phyloP scores from a whole-genome alignment of 1,139 yeast genomes.

The Debaryomyces sp. region DNA sequence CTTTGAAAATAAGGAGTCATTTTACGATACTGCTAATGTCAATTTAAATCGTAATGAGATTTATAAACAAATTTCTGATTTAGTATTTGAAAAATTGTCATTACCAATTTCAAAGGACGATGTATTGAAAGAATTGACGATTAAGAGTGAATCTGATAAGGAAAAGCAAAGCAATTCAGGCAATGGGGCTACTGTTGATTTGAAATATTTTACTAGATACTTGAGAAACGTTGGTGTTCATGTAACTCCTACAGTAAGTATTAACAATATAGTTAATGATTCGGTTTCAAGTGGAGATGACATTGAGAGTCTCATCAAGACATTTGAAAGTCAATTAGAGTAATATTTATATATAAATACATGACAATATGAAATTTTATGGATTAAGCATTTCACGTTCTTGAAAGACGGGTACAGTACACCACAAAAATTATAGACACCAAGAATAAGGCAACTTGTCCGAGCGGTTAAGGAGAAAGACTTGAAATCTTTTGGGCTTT shows the following conservation, averaged over 20 bases:
- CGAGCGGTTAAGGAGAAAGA: slow-evolving; percentile 63
- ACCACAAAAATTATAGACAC: background rate
- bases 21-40: slow-evolving; percentile 64
- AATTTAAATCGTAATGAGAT: slow-evolving; percentile 59
- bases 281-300: slow-evolving; percentile 43
- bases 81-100: slow-evolving; percentile 43
- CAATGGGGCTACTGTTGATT: slow-evolving; percentile 58
- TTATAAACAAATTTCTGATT: slow-evolving; percentile 54
- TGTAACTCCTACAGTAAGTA: slow-evolving; percentile 78
- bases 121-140: slow-evolving; percentile 35
- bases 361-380: background rate
- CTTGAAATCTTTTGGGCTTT: slow-evolving; percentile 59
- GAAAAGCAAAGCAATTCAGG: slow-evolving; percentile 54
- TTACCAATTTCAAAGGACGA: slow-evolving; percentile 41
- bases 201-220: slow-evolving; percentile 73
- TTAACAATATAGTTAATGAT: slow-evolving; percentile 62
- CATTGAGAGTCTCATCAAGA: slow-evolving; percentile 32
- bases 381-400: too few species aligned
- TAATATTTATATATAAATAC: background rate
- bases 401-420: background rate
- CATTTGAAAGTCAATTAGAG: slow-evolving; percentile 22
- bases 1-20: slow-evolving; percentile 54
- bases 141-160: slow-evolving; percentile 23
- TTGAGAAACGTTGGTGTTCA: slow-evolving; percentile 81
- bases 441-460: slow-evolving; percentile 47